These are phyloP conservation scores for Suillus subalutaceus DNA, from an alignment of 768 basidiomycete genomes.

Conservation along the genomic window DNA sequence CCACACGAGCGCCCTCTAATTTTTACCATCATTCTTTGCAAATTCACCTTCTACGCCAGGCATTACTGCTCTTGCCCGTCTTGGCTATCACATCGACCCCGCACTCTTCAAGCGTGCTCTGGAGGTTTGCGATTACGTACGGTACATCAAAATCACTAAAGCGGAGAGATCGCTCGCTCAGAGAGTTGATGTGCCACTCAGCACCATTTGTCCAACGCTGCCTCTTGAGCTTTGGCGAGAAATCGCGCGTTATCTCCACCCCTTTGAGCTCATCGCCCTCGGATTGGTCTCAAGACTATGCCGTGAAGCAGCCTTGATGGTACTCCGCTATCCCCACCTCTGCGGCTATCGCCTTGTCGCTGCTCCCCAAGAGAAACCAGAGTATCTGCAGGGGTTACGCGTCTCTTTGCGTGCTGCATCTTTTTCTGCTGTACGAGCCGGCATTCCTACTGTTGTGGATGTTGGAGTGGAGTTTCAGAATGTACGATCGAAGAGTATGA, in stretches of 20 bases:
- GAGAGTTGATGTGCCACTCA: background rate
- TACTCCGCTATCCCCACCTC: background rate
- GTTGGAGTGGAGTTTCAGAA: background rate
- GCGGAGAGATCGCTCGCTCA: background rate
- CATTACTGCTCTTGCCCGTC: conserved; percentile 11
- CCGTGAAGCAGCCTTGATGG: background rate
- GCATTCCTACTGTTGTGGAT: background rate
- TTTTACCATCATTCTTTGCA: conserved; percentile 8
- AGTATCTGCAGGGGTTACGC: background rate
- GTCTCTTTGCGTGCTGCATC: background rate
- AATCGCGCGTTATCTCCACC: background rate
- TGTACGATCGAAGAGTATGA: background rate
- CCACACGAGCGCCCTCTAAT: conserved; percentile 2
- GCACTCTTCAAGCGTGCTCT: background rate
- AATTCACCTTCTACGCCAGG: conserved; percentile 1
- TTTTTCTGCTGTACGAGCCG: background rate
- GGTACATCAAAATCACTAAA: background rate
- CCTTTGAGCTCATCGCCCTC: background rate
- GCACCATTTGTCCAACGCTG: background rate
- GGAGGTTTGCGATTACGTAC: background rate
- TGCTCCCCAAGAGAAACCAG: background rate
- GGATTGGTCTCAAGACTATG: conserved; percentile 4
- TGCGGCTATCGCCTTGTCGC: background rate
- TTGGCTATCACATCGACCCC: conserved; percentile 3
- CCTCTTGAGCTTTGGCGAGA: conserved; percentile 1